These are phyloP conservation scores for Aspergillus biplanus DNA, from an alignment of 495 filamentous ascomycete genomes.

Conservation along the genomic window DNA sequence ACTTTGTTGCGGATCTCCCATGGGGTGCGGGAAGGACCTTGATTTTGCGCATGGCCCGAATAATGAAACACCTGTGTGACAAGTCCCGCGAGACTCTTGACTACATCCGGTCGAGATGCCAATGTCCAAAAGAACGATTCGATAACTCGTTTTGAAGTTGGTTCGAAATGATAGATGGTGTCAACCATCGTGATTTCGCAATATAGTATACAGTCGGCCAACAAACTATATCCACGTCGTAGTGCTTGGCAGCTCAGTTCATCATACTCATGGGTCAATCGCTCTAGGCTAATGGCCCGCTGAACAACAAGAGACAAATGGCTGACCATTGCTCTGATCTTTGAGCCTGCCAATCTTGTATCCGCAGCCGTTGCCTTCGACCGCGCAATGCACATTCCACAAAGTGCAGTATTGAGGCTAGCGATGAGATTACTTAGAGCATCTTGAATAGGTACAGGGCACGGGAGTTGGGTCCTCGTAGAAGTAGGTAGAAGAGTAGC, in stretches of 20 bases:
- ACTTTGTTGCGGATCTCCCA: constrained; percentile 37
- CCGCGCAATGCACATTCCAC: constrained; percentile 48
- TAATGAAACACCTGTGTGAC: constrained; percentile 43
- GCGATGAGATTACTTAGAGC: constrained; percentile 47
- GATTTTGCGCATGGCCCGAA: constrained; percentile 32
- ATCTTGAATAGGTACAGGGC: constrained; percentile 47
- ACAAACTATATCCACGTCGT: constrained; percentile 42
- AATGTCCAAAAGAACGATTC: constrained; percentile 32
- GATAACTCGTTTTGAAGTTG: constrained; percentile 23
- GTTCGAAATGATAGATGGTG: constrained; percentile 15
- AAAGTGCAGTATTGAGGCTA: constrained; percentile 47
- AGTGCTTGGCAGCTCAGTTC: constrained; percentile 32
- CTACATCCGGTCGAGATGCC: constrained; percentile 33
- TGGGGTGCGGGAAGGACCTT: constrained; percentile 28
- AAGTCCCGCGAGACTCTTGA: constrained; percentile 44
- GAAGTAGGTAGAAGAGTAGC: constrained; percentile 10
- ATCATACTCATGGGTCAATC: constrained; percentile 10
- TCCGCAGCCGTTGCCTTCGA: constrained; percentile 28
- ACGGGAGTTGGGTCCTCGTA: constrained; percentile 22
- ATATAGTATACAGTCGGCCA: constrained; percentile 39
- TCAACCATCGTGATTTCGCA: constrained; percentile 28
- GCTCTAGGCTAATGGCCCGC: constrained; percentile 27
- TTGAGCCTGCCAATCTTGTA: constrained; percentile 24
- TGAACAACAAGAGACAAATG: constrained; percentile 33
- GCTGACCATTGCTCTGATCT: constrained; percentile 34